Evolutionary conservation across 768 basidiomycete species (phyloP), one percentile per base, ranked within the genome.

Genomic region (Pleurotus sapidus): DNA sequence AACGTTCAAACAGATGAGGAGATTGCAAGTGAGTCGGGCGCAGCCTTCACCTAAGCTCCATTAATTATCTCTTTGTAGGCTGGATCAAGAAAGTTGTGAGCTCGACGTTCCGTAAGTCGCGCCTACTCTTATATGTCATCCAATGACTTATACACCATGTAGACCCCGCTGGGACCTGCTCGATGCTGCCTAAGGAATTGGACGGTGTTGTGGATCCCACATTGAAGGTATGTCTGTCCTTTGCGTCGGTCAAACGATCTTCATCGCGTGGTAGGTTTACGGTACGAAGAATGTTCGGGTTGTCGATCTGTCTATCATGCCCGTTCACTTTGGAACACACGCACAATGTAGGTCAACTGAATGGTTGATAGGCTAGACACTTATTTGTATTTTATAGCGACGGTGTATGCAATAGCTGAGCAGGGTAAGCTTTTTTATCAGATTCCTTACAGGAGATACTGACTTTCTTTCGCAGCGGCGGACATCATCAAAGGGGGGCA

Each of bases 131-230:
- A 15, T 45, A 37, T n/a, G 24, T 34, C 45, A 15, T 56, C 18
- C 24, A 25, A 12, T 2, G 18, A 23, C 23, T 18, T 46, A 34
- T n/a, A 46, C 8, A 14, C 24, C n/a, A 54, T 14, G 5, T 18
- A 42, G 49, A 81, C 59, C 80, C 78, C 0, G 67, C 74, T 1
- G 67, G 75, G 20, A 77, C 78, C 7, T 80, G 78, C 58, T 70
- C 75, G 20, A 81, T 82, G 80, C 76, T 73, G 2, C 75, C 76
- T 5, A 53, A 58, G 12, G 69, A 72, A 43, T 63, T 76, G 30
- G 71, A 68, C 18, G 69, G 69, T 3, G 69, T 70, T 15, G 66
- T 70, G 1, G 66, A 68, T 50, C 30, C 61, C 11, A 42, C 56
- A 40, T 48, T 68, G 54, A 53, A 61, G 14, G 68, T 70, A n/a